Percentiles rank a stretch among this genome's conserved stretches.
phyloP scores from a whole-genome alignment of 345 rosid genomes.

The Bruguiera sexangula region DNA sequence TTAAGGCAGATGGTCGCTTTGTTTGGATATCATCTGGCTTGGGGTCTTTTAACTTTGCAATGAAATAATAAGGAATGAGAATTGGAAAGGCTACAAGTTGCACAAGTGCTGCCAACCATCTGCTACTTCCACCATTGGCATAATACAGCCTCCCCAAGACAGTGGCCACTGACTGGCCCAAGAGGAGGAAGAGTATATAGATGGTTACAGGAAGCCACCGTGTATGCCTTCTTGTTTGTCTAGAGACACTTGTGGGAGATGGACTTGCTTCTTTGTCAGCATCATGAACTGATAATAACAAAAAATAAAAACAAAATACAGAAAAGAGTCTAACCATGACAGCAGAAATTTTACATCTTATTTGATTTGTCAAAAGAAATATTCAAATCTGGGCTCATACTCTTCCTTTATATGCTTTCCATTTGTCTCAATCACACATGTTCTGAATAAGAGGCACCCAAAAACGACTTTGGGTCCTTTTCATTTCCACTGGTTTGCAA shows the following conservation, averaged over 20 bases:
- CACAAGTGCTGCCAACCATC: constrained; percentile 46
- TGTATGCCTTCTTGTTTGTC: constrained; percentile 2
- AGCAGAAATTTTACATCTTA: no score
- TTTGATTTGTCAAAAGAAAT: no score
- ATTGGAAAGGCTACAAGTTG: constrained; percentile 49
- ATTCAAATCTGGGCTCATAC: no score
- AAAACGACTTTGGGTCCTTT: no score
- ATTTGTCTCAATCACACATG: no score
- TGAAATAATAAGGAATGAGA: constrained; percentile 43
- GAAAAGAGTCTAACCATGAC: no score
- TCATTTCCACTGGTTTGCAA: no score
- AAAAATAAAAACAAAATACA: no score
- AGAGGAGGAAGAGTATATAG: constrained; percentile 34
- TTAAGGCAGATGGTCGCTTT: constrained; percentile 18
- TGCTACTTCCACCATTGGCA: constrained; percentile 47
- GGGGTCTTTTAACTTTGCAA: constrained; percentile 17
- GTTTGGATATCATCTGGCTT: constrained; percentile 6
- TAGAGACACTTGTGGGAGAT: not conserved
- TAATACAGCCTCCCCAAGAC: constrained; percentile 50
- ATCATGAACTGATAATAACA: no score
- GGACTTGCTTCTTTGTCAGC: not conserved
- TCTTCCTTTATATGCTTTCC: no score
- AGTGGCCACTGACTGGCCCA: constrained; percentile 37
- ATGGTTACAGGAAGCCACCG: constrained; percentile 39
- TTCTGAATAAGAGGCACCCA: no score